Base-by-base conservation (phyloP, 495 filamentous ascomycete species). In the Penicillium atrosanguineum region DNA sequence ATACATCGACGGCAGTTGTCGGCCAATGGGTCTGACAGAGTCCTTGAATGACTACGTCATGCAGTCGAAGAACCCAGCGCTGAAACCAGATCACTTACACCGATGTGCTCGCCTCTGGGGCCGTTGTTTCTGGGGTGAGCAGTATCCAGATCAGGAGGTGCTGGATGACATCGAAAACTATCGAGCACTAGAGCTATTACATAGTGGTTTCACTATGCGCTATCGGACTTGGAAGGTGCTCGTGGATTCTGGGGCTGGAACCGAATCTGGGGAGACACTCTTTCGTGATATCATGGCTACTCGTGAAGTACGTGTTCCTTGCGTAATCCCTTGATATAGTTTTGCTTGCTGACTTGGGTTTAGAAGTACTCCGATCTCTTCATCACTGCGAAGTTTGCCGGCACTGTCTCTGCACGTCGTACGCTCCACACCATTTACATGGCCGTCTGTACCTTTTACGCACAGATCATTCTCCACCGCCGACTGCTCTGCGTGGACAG, bases 131-230 rank as follows among this genome's bases (percentile, higher is more conserved):
- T 80, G 73, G 72, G 74, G 70, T 8, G 56, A 64, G 23, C 60
- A 66, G 7, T 81, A 81, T 55, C 78, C 77, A 0, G 69, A 75
- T 21, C 63, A 72, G 15, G 68, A 81, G 55, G 63, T 72, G 15
- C 56, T 70, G 9, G 78, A 81, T 52, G 78, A 81, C 52, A 72
- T 77, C 29, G 69, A 79, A 48, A 80, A 81, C 50, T 71, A 74
- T 44, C 63, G 71, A 25, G 73, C 60, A 1, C 49, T 76, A 12
- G 73, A 76, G 42, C 53, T 76, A 11, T 48, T 76, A 9, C 73
- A 76, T 42, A 50, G 55, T 3, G 70, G 60, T 1, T 63, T 70
- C 38, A 58, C 59, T 23, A 54, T 79, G 28, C 67, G 73, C 25
- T 65, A 77, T 48, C 65, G 67, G 16, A 75, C 65, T 6, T 77